These are phyloP conservation scores for Glycyrrhiza uralensis DNA, from an alignment of 306 rosid genomes.

Conservation along the genomic window DNA sequence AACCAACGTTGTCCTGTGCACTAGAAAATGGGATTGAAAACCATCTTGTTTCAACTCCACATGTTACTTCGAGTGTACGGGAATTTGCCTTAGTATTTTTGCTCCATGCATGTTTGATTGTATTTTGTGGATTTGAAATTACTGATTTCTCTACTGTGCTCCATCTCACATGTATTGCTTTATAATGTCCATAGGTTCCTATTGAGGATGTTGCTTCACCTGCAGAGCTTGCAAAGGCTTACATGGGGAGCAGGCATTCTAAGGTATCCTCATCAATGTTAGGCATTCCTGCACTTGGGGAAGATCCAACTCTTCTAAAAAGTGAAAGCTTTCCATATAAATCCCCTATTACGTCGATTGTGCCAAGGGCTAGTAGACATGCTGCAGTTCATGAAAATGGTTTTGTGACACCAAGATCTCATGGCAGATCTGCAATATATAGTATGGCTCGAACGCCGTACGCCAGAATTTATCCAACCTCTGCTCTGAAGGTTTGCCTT, in stretches of 20 bases:
- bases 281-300: slow-evolving; percentile 38
- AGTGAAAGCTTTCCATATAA: slow-evolving; percentile 40
- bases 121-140: background rate
- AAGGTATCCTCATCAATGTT: slow-evolving; percentile 55
- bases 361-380: slow-evolving; percentile 52
- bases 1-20: slow-evolving; percentile 29
- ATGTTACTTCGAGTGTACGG: slow-evolving; percentile 52
- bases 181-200: slow-evolving; percentile 56
- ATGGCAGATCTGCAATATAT: slow-evolving; percentile 85
- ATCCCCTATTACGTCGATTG: slow-evolving; percentile 45
- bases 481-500: slow-evolving; percentile 56
- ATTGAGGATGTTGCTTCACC: slow-evolving; percentile 82
- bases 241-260: slow-evolving; percentile 80
- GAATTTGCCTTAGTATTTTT: background rate
- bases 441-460: slow-evolving; percentile 87
- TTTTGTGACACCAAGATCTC: slow-evolving; percentile 70
- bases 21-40: slow-evolving; percentile 42
- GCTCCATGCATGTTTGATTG: background rate
- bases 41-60: slow-evolving; percentile 41
- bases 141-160: background rate
- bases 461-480: slow-evolving; percentile 51
- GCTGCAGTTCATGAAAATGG: slow-evolving; percentile 58
- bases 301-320: slow-evolving; percentile 34
- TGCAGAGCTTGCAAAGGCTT: slow-evolving; percentile 84
- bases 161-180: slow-evolving; percentile 28